A percentile compares a stretch with the other conserved stretches of the same genome.
These are phyloP conservation scores for Darksidea phi DNA, from an alignment of 495 filamentous ascomycete genomes.

Conservation along the genomic window DNA sequence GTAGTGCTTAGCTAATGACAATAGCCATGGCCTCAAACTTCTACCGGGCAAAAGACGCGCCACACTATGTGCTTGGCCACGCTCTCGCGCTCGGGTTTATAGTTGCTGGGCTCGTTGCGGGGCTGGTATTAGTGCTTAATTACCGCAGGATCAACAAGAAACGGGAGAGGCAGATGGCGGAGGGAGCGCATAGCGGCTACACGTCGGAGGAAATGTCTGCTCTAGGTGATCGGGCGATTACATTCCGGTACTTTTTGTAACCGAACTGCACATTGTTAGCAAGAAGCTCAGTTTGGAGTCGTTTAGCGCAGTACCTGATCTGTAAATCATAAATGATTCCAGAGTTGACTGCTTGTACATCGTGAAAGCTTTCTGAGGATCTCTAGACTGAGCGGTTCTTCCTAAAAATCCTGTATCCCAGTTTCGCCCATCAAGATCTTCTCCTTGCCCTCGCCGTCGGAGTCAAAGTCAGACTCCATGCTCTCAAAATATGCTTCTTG, in stretches of 20 bases:
- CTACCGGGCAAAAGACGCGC: constrained; percentile 64
- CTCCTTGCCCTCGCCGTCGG: constrained; percentile 48
- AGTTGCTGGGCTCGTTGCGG: constrained; percentile 58
- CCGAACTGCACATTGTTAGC: background rate
- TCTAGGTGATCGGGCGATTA: constrained; percentile 62
- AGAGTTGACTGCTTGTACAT: too few relatives aligned
- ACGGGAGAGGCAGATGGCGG: constrained; percentile 44
- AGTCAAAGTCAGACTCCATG: constrained; percentile 66
- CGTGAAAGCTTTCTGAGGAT: background rate
- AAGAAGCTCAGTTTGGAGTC: too few relatives aligned
- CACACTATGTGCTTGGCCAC: constrained; percentile 67
- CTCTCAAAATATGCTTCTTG: constrained; percentile 74
- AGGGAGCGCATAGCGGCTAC: constrained; percentile 50
- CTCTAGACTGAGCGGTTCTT: background rate
- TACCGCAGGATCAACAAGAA: constrained; percentile 61
- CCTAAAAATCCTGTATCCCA: constrained; percentile 75
- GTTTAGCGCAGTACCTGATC: too few relatives aligned
- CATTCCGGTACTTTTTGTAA: constrained; percentile 61
- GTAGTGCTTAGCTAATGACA: background rate
- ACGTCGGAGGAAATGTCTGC: constrained; percentile 56
- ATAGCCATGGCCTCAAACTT: constrained; percentile 74
- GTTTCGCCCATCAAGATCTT: constrained; percentile 63
- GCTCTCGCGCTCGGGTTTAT: constrained; percentile 68
- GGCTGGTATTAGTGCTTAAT: constrained; percentile 53
- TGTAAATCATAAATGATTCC: too few relatives aligned